A percentile compares a stretch with the other conserved stretches of the same genome.
Conservation (phyloP, 2,329 filamentous ascomycete genomes). For the Pezicula carpinea region DNA sequence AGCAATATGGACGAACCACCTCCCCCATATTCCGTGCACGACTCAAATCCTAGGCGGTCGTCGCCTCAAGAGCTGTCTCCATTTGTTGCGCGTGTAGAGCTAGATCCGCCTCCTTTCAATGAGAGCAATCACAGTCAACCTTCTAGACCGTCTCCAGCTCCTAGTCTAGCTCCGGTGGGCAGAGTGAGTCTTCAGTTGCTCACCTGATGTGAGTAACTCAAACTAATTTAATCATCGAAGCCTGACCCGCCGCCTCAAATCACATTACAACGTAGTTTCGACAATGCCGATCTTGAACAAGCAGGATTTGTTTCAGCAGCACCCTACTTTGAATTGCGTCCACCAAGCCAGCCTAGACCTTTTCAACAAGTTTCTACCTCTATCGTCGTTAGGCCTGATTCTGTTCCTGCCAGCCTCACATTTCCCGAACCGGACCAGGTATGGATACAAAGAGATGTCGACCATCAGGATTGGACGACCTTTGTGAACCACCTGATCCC, state of each 20-base stretch:
- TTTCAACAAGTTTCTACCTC: neutral
- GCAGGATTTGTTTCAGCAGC: constrained; percentile 8
- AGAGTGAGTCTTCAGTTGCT: neutral
- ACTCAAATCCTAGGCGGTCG: neutral
- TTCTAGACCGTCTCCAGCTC: no score
- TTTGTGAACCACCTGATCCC: constrained; percentile 52
- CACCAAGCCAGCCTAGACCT: neutral
- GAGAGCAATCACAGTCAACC: no score
- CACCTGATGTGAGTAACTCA: neutral
- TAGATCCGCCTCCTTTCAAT: neutral
- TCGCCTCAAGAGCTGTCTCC: neutral
- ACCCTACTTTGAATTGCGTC: constrained; percentile 12
- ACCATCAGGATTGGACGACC: constrained; percentile 49
- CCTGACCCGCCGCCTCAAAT: no score
- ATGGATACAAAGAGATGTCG: constrained; percentile 36
- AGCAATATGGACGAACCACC: neutral
- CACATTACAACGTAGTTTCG: neutral
- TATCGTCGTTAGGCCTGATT: constrained; percentile 1
- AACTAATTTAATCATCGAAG: neutral
- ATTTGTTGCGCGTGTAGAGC: neutral
- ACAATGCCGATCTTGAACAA: neutral
- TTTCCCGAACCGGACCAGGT: constrained; percentile 5
- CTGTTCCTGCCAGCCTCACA: constrained; percentile 1
- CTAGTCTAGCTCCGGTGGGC: neutral
- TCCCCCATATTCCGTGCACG: neutral